Percentiles rank a stretch among this genome's conserved stretches.
Evolutionary conservation across 305 asterid genomes (phyloP).

Genomic region (Fraxinus nigra): DNA sequence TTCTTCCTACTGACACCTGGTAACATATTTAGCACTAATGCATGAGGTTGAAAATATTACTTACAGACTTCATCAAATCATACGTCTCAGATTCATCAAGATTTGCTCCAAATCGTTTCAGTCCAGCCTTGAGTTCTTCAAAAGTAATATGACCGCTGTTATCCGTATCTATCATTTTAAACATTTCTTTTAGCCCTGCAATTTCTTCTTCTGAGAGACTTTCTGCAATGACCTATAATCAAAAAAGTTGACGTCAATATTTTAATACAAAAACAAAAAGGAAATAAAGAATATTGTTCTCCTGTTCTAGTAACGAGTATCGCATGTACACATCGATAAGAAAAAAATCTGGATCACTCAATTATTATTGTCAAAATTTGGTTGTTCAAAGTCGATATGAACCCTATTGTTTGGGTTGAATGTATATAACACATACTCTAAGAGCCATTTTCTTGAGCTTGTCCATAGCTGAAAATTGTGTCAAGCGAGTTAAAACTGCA

Average conservation of each 20-base stretch:
- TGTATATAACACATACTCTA: conserved; percentile 39
- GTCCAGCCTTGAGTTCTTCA: conserved; percentile 44
- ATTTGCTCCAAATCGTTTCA: conserved; percentile 53
- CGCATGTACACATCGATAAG: background rate
- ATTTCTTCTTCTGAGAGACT: conserved; percentile 54
- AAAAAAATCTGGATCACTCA: background rate
- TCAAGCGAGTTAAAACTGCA: conserved; percentile 62
- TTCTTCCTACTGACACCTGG: background rate
- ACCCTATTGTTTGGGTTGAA: background rate
- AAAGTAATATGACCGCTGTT: background rate
- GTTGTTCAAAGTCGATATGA: background rate
- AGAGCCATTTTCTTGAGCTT: conserved; percentile 78
- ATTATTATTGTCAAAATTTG: background rate
- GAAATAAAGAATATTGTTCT: background rate
- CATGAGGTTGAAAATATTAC: conserved; percentile 19
- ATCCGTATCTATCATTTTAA: background rate
- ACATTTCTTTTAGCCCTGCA: conserved; percentile 20
- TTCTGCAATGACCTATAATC: conserved; percentile 49
- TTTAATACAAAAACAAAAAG: background rate
- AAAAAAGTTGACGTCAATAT: background rate
- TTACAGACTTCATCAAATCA: conserved; percentile 59
- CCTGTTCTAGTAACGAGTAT: background rate
- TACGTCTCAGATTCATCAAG: conserved; percentile 56
- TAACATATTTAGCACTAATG: background rate
- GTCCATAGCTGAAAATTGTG: conserved; percentile 66